Conservation (phyloP, 1,139 yeast species). For the Saccharomyces hybrid region DNA sequence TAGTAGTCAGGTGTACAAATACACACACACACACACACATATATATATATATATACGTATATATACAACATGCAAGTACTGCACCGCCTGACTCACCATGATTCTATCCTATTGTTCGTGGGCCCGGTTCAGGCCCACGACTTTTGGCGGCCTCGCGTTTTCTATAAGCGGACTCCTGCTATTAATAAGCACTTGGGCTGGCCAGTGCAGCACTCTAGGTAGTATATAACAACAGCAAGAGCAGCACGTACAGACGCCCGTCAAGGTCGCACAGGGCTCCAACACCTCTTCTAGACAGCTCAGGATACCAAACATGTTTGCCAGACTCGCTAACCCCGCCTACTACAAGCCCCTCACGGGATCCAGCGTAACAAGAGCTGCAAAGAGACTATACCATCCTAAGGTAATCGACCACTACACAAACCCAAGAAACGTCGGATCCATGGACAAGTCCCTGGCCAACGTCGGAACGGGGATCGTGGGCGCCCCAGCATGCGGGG, state of each 20-base stretch:
- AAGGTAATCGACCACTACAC: conserved; percentile 87
- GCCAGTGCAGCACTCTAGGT: neutral
- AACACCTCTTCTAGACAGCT: neutral
- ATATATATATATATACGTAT: neutral
- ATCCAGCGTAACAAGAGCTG: neutral
- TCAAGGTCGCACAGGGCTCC: neutral
- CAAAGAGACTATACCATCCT: conserved; percentile 45
- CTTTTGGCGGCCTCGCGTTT: neutral
- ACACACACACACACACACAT: neutral
- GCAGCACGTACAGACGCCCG: neutral
- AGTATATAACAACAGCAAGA: neutral
- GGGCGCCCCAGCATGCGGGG: conserved; percentile 99
- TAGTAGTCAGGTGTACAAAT: neutral
- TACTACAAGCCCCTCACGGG: neutral
- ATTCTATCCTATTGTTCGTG: neutral
- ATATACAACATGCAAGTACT: neutral
- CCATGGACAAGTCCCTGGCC: conserved; percentile 65
- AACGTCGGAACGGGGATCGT: conserved; percentile 95
- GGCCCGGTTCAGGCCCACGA: neutral
- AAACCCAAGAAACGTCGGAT: conserved; percentile 94
- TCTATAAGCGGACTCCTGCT: neutral
- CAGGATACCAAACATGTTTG: neutral
- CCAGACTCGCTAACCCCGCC: neutral
- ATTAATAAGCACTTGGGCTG: neutral
- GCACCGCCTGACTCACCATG: neutral